Base-by-base conservation (phyloP, 768 basidiomycete species). In the Daedaleopsis sinensis region DNA sequence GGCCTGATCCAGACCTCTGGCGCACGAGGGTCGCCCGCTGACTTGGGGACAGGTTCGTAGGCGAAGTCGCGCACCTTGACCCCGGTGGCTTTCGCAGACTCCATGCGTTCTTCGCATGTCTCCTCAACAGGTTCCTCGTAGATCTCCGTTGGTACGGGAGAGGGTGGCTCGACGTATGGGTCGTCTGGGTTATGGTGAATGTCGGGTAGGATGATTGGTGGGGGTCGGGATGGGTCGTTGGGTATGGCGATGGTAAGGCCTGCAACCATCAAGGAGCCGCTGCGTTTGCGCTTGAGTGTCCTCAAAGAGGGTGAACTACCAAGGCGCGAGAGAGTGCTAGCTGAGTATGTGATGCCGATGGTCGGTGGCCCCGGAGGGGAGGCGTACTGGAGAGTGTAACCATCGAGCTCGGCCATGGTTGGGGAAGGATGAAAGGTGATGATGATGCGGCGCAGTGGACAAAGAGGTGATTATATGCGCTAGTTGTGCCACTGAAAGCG, bases 41-140 rank as follows among this genome's bases (percentile, higher is more conserved):
- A 21, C 48, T 62, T 58, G 21, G 47, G 43, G 39, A 59, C 52
- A 21, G 55, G 53, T 57, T 71, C 72, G 62, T 68, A 47, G 4
- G 68, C 70, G 55, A 65, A 75, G 64, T 75, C 74, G 49, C 73
- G 72, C 32, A 74, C 73, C 58, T 74, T 74, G 39, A 74, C 69
- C 15, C 73, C 73, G n/a, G 59, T 58, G 0, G 57, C 61, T 21
- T 59, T 58, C 15, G 70, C 65, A 3, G 46, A 51, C 42, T 61
- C 64, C 48, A 66, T 49, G 50, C 56, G 49, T 21, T 63, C 66
- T 50, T 71, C 72, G 12, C 27, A 23, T 10, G 39, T n/a, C 16
- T 53, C n/a, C 27, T 38, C 27, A 24, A 27, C 16, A 3, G 23
- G n/a, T 11, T 66, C 62, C 35, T 66, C 67, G 53, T 68, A 43